A percentile compares a stretch with the other conserved stretches of the same genome.
phyloP scores from a whole-genome alignment of 2,329 filamentous ascomycete species.

The Fusarium dlaminii region DNA sequence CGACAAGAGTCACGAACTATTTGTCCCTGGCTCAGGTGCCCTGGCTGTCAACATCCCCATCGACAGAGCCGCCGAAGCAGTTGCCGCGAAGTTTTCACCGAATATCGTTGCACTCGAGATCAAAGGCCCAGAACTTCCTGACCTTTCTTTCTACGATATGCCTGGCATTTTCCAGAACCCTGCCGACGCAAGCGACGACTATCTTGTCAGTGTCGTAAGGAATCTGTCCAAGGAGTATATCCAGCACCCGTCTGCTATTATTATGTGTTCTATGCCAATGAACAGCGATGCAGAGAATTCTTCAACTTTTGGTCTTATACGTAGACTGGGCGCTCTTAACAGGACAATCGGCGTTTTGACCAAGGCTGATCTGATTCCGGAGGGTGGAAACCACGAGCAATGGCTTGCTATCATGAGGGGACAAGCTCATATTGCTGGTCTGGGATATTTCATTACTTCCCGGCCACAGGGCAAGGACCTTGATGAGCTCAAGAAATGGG shows the following conservation, averaged over 20 bases:
- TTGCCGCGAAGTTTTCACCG: constrained; percentile 77
- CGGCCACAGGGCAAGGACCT: constrained; percentile 67
- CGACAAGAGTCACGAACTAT: constrained; percentile 59
- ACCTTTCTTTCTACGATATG: constrained; percentile 85
- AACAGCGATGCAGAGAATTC: constrained; percentile 82
- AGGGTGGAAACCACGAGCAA: constrained; percentile 58
- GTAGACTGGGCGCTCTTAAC: constrained; percentile 62
- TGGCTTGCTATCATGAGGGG: constrained; percentile 73
- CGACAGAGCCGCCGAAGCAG: constrained; percentile 51
- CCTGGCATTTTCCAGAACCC: constrained; percentile 83
- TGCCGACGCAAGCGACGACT: constrained; percentile 69
- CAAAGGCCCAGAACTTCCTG: constrained; percentile 73
- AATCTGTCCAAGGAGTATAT: constrained; percentile 79
- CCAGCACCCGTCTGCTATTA: constrained; percentile 72
- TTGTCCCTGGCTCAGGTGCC: constrained; percentile 61
- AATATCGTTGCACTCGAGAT: constrained; percentile 84
- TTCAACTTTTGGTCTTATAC: constrained; percentile 72
- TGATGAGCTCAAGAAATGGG: constrained; percentile 61
- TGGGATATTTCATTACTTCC: constrained; percentile 84
- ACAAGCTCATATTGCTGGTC: constrained; percentile 68
- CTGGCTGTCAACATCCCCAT: constrained; percentile 49
- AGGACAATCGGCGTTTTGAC: constrained; percentile 82
- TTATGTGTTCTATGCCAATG: constrained; percentile 81
- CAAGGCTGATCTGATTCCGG: constrained; percentile 78
- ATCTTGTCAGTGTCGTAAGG: constrained; percentile 76